These are phyloP conservation scores for Pilobolus umbonatus DNA, from an alignment of 192 early-diverging fungal species.

Conservation along the genomic window DNA sequence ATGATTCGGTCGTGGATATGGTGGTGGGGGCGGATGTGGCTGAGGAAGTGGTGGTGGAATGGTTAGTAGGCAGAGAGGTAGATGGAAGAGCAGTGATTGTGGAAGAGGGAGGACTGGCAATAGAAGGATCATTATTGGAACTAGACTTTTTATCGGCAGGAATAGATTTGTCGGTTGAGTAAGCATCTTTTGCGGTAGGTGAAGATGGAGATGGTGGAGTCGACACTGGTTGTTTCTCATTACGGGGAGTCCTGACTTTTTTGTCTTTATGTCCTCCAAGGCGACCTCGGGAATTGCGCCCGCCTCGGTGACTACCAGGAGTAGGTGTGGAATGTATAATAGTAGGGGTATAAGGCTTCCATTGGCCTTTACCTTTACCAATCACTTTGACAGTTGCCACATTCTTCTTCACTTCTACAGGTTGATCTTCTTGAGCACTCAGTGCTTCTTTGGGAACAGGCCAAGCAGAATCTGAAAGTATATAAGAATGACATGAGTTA, in stretches of 20 bases:
- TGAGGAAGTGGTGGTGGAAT: background rate
- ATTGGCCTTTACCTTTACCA: slow-evolving; percentile 51
- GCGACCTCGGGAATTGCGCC: slow-evolving; percentile 18
- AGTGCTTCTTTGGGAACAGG: slow-evolving; percentile 30
- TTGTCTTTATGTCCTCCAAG: no score
- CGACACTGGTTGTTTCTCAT: no score
- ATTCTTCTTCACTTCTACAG: slow-evolving; percentile 16
- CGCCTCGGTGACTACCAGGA: slow-evolving; percentile 18
- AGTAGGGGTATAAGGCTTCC: slow-evolving; percentile 45
- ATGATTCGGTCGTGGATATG: background rate
- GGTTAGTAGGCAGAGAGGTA: background rate
- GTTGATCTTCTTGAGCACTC: slow-evolving; percentile 9
- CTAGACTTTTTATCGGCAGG: slow-evolving; percentile 13
- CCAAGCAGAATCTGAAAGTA: slow-evolving; percentile 26
- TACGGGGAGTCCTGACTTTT: no score
- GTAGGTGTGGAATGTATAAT: slow-evolving; percentile 51
- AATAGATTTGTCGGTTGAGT: background rate
- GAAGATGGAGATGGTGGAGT: no score
- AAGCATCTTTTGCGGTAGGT: no score
- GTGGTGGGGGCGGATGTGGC: background rate
- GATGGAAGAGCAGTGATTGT: background rate
- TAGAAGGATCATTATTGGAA: slow-evolving; percentile 6
- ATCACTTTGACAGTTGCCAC: slow-evolving; percentile 18
- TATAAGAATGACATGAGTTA: no score
- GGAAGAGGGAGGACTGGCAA: slow-evolving; percentile 2